Evolutionary conservation across 2,329 filamentous ascomycete species (phyloP).

Genomic region (Dendrostoma leiphaemia): DNA sequence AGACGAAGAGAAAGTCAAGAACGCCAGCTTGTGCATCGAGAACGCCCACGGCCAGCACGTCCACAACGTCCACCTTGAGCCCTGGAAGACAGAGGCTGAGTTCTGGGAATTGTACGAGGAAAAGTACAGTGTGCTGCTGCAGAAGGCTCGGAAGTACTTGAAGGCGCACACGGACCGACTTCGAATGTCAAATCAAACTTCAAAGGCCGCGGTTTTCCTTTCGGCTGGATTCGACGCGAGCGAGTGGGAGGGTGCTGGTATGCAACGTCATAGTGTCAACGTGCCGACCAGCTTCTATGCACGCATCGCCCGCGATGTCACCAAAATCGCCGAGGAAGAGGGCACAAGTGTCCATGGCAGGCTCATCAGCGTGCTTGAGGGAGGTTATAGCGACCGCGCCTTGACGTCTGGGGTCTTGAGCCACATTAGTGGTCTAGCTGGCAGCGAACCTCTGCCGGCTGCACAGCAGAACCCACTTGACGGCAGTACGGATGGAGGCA

Average conservation of each 20-base stretch:
- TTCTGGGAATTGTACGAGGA: constrained; percentile 88
- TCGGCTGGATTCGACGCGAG: constrained; percentile 97
- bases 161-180: constrained; percentile 68
- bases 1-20: constrained; percentile 90
- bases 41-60: constrained; percentile 91
- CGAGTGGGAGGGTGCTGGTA: constrained; percentile 86
- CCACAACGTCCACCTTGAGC: constrained; percentile 92
- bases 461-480: constrained; percentile 48
- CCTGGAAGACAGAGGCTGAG: constrained; percentile 78
- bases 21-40: constrained; percentile 91
- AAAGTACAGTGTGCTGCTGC: constrained; percentile 72
- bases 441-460: constrained; percentile 42
- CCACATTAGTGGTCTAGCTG: constrained; percentile 80
- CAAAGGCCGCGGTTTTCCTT: constrained; percentile 87
- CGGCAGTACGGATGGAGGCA: constrained; percentile 52
- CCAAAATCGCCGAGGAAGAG: constrained; percentile 77
- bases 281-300: constrained; percentile 98
- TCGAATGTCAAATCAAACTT: constrained; percentile 54
- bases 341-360: constrained; percentile 76
- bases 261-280: constrained; percentile 95
- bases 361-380: constrained; percentile 90
- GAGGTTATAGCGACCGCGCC: constrained; percentile 92
- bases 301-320: constrained; percentile 80
- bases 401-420: constrained; percentile 85
- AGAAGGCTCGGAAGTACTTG: constrained; percentile 80